Conservation (phyloP, 1,284 basidiomycete genomes). For the Irpex lacteus region DNA sequence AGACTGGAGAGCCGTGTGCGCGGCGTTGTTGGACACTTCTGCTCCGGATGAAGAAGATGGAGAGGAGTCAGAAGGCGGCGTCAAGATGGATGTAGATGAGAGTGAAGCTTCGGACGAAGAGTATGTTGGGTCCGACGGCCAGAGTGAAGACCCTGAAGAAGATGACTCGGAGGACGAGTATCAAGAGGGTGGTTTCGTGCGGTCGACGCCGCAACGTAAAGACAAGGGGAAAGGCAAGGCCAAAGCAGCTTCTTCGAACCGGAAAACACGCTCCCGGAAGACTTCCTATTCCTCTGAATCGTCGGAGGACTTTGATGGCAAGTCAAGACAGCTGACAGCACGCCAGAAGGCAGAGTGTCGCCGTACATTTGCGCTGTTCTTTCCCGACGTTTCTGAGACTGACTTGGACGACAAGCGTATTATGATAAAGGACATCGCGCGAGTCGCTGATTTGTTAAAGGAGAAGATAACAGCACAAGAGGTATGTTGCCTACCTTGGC, state of each 20-base stretch:
- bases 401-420: constrained; percentile 51
- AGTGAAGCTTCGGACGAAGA: constrained; percentile 25
- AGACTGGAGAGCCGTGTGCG: constrained; percentile 75
- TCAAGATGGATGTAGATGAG: constrained; percentile 23
- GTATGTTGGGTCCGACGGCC: constrained; percentile 21
- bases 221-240: constrained; percentile 17
- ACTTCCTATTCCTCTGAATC: constrained; percentile 4
- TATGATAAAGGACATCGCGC: constrained; percentile 60
- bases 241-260: constrained; percentile 12
- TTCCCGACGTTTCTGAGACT: constrained; percentile 43
- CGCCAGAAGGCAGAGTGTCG: constrained; percentile 55
- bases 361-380: constrained; percentile 65
- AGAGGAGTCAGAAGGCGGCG: constrained; percentile 26
- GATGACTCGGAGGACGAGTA: constrained; percentile 30
- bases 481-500: constrained; percentile 39
- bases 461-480: constrained; percentile 72
- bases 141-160: constrained; percentile 18
- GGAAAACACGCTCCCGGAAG: constrained; percentile 18
- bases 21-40: constrained; percentile 47
- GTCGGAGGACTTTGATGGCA: constrained; percentile 16
- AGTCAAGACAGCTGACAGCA: constrained; percentile 35
- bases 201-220: constrained; percentile 2
- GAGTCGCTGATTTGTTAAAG: constrained; percentile 54
- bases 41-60: constrained; percentile 23
- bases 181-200: constrained; percentile 26